phyloP scores from a whole-genome alignment of 306 rosid species.

The Herpetospermum pedunculosum region DNA sequence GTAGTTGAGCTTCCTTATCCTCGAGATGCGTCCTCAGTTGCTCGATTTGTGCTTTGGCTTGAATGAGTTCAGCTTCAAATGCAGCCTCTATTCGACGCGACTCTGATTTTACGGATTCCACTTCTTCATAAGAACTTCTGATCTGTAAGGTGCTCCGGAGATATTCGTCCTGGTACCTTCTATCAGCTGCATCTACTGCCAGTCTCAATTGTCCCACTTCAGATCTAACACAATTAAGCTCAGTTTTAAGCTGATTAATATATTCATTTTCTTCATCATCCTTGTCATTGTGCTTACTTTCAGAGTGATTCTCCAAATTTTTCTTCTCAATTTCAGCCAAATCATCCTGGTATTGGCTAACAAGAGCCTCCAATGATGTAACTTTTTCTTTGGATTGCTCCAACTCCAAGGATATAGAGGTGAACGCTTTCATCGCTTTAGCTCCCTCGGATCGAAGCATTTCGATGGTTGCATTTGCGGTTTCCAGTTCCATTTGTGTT shows the following conservation, averaged over 20 bases:
- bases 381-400: constrained; percentile 52
- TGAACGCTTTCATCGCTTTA: constrained; percentile 28
- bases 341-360: constrained; percentile 47
- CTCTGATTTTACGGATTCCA: constrained; percentile 51
- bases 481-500: constrained; percentile 50
- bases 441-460: constrained; percentile 31
- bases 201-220: constrained; percentile 50
- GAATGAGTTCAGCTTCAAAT: constrained; percentile 34
- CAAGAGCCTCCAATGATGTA: constrained; percentile 56
- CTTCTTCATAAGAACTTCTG: constrained; percentile 53
- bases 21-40: constrained; percentile 36
- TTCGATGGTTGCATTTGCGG: constrained; percentile 41
- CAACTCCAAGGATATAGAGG: constrained; percentile 42
- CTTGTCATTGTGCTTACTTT: constrained; percentile 14
- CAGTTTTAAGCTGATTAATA: constrained; percentile 37
- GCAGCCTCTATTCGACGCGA: constrained; percentile 37
- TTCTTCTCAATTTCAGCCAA: constrained; percentile 23
- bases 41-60: constrained; percentile 41
- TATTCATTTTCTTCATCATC: constrained; percentile 34
- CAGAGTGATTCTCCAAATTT: constrained; percentile 13
- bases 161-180: constrained; percentile 77
- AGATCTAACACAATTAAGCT: constrained; percentile 40
- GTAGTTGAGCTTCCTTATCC: constrained; percentile 49
- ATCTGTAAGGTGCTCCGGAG: constrained; percentile 72
- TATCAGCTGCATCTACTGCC: constrained; percentile 58